Percentiles rank a stretch among this genome's conserved stretches.
Conservation (phyloP, 352 stramenopile species). For the Phytophthora rubi region DNA sequence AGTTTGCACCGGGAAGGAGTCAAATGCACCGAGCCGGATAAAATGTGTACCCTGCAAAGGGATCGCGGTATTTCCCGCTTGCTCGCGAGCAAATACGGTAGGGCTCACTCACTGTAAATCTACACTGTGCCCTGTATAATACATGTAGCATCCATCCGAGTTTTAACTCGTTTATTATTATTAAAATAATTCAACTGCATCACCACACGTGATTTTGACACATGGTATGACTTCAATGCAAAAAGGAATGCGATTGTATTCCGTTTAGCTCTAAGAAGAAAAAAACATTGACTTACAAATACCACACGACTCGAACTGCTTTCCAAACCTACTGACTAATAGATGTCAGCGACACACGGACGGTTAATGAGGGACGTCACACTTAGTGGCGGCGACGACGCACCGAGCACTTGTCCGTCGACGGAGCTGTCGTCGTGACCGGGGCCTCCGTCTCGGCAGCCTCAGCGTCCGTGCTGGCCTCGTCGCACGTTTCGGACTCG, state of each 20-base stretch:
- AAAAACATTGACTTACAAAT: constrained; percentile 25
- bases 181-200: constrained; percentile 9
- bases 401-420: constrained; percentile 40
- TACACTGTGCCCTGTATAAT: too few relatives aligned
- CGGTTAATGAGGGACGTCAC: background rate
- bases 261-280: constrained; percentile 26
- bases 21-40: constrained; percentile 8
- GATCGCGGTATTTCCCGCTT: background rate
- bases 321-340: constrained; percentile 12
- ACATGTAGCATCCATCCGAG: constrained; percentile 2
- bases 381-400: constrained; percentile 39
- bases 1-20: background rate
- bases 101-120: background rate
- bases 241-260: constrained; percentile 25
- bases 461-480: constrained; percentile 20
- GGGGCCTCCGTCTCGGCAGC: constrained; percentile 20
- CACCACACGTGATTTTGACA: background rate
- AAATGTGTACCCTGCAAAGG: constrained; percentile 5
- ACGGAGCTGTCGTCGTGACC: constrained; percentile 12
- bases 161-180: background rate
- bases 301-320: constrained; percentile 16
- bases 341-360: constrained; percentile 18
- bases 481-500: constrained; percentile 7
- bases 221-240: constrained; percentile 7
- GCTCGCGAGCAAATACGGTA: background rate